Conservation (phyloP, 352 stramenopile species). For the Phytophthora palmivora region DNA sequence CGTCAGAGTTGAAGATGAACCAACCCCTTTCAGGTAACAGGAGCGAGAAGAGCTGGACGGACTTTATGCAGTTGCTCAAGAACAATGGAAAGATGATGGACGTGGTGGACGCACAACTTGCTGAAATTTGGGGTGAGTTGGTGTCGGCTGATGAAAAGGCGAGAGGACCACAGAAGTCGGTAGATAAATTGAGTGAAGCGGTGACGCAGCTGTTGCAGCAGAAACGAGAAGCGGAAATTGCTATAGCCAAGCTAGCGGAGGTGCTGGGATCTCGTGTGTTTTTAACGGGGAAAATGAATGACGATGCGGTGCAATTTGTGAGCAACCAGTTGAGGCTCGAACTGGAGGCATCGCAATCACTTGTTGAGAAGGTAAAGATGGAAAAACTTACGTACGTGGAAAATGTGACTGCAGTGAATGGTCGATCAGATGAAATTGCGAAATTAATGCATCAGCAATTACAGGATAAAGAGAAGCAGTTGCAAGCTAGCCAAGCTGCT, state of each 20-base stretch:
- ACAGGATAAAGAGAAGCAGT: conserved; percentile 42
- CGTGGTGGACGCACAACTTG: conserved; percentile 33
- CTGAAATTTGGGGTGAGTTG: conserved; percentile 32
- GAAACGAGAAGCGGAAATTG: conserved; percentile 49
- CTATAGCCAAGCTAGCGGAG: conserved; percentile 42
- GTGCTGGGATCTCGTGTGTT: conserved; percentile 42
- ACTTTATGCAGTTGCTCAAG: conserved; percentile 49
- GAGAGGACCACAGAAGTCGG: conserved; percentile 18
- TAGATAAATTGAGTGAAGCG: conserved; percentile 37
- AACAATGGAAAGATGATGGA: conserved; percentile 39
- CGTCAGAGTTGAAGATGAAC: conserved; percentile 32
- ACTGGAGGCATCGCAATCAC: conserved; percentile 29
- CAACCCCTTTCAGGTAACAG: conserved; percentile 26
- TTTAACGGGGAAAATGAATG: conserved; percentile 37
- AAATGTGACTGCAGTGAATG: neutral
- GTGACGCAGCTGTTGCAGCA: conserved; percentile 49
- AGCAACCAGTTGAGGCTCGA: conserved; percentile 40
- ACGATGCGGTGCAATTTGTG: conserved; percentile 46
- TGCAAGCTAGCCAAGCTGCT: conserved; percentile 35
- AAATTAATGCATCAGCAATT: conserved; percentile 41
- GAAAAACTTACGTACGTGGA: conserved; percentile 21
- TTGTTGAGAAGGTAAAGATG: conserved; percentile 33
- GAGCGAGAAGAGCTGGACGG: conserved; percentile 39
- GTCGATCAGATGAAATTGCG: conserved; percentile 13
- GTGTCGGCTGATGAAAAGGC: conserved; percentile 20